phyloP scores from a whole-genome alignment of 495 filamentous ascomycete genomes.

The Aspergillus sclerotioniger region DNA sequence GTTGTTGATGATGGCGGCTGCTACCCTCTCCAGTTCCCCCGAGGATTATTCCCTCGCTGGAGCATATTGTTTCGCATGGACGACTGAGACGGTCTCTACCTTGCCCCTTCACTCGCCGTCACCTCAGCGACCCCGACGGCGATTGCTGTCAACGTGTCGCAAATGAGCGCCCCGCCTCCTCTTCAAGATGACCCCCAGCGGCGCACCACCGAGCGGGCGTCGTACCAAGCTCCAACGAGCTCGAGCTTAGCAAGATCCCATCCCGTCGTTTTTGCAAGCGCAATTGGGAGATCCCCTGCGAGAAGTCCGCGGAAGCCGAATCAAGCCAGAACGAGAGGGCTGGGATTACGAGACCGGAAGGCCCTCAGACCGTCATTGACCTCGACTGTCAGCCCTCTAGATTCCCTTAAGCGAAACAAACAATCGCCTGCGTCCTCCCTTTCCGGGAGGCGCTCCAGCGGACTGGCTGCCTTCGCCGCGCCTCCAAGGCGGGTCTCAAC shows the following conservation, averaged over 20 bases:
- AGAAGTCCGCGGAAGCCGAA: slow-evolving; percentile 21
- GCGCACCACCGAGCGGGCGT: slow-evolving; percentile 42
- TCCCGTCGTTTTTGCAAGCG: slow-evolving; percentile 55
- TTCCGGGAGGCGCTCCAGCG: slow-evolving; percentile 29
- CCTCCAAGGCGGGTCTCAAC: slow-evolving; percentile 42
- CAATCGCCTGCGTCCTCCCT: slow-evolving; percentile 25
- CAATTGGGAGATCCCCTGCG: slow-evolving; percentile 37
- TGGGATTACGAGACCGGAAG: slow-evolving; percentile 38
- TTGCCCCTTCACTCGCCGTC: slow-evolving; percentile 63
- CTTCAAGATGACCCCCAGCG: slow-evolving; percentile 24
- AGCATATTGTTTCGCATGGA: background rate
- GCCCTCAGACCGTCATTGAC: slow-evolving; percentile 39
- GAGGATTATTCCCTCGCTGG: background rate
- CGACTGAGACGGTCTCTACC: slow-evolving; percentile 16
- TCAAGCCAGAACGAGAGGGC: slow-evolving; percentile 23
- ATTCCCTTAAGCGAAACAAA: slow-evolving; percentile 13
- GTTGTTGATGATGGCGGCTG: background rate
- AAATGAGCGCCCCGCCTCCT: slow-evolving; percentile 27
- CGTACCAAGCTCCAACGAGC: slow-evolving; percentile 65
- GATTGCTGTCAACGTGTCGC: slow-evolving; percentile 29
- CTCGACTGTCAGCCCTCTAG: slow-evolving; percentile 36
- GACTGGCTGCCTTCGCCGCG: slow-evolving; percentile 40
- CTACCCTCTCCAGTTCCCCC: background rate
- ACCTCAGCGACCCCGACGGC: slow-evolving; percentile 23
- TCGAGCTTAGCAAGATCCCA: slow-evolving; percentile 63